Conservation (phyloP, 805 yeast genomes). For the Lipomyces oligophaga region DNA sequence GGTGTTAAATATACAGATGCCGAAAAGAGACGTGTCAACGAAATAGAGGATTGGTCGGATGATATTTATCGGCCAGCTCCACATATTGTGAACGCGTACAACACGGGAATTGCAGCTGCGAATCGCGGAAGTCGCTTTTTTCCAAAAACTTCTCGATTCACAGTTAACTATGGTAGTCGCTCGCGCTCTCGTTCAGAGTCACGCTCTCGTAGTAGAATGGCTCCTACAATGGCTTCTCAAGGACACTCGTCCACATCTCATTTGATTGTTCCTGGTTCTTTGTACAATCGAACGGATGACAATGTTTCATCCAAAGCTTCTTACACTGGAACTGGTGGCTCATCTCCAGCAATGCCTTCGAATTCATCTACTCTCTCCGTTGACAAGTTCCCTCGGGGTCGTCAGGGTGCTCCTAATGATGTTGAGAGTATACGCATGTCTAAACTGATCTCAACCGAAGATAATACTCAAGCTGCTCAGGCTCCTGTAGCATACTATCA, state of each 20-base stretch:
- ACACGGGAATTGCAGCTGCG: constrained; percentile 9
- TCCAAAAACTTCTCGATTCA: constrained; percentile 29
- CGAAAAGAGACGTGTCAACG: constrained; percentile 57
- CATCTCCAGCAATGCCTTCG: constrained; percentile 11
- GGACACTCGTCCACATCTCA: constrained; percentile 30
- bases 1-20: constrained; percentile 67
- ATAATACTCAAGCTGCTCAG: constrained; percentile 11
- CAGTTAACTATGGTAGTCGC: constrained; percentile 16
- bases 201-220: constrained; percentile 18
- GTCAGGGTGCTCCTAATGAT: constrained; percentile 21
- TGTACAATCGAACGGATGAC: constrained; percentile 15
- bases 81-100: constrained; percentile 35
- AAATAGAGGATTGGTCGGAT: constrained; percentile 84
- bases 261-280: constrained; percentile 28
- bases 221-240: constrained; percentile 31
- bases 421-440: constrained; percentile 17
- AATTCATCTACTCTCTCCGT: constrained; percentile 8
- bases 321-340: constrained; percentile 8
- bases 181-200: constrained; percentile 24
- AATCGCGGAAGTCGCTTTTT: constrained; percentile 25
- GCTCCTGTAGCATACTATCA: constrained; percentile 37
- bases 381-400: constrained; percentile 15
- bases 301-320: constrained; percentile 8
- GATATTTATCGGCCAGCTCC: constrained; percentile 52
- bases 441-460: constrained; percentile 6